Conservation (phyloP, 768 basidiomycete species). For the Calocybe indica region DNA sequence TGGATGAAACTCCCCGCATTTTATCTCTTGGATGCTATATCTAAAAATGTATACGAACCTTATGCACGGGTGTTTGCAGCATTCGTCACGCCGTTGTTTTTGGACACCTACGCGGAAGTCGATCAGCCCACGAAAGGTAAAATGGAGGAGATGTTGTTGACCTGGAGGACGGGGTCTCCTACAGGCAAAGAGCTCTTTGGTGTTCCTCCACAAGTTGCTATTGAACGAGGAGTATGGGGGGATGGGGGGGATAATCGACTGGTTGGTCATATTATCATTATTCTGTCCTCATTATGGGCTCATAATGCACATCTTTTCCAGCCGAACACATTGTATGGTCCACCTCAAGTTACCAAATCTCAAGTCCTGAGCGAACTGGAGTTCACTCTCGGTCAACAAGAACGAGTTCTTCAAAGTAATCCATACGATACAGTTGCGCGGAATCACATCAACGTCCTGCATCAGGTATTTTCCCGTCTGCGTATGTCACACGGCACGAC, state of each 20-base stretch:
- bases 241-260: constrained; percentile 34
- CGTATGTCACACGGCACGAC: neutral
- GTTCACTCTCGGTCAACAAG: constrained; percentile 76
- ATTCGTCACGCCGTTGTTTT: constrained; percentile 78
- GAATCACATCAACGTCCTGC: constrained; percentile 71
- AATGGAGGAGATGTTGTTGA: constrained; percentile 96
- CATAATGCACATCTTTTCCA: no score
- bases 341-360: constrained; percentile 55
- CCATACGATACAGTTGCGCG: constrained; percentile 65
- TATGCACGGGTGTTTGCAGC: constrained; percentile 83
- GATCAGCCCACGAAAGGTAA: constrained; percentile 82
- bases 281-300: neutral
- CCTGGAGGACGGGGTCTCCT: constrained; percentile 88
- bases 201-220: constrained; percentile 65
- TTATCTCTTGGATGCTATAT: constrained; percentile 94
- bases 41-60: constrained; percentile 92
- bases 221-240: constrained; percentile 84
- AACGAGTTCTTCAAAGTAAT: constrained; percentile 64
- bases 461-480: constrained; percentile 53
- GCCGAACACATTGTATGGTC: constrained; percentile 20
- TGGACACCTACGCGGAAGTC: constrained; percentile 83
- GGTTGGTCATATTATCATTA: constrained; percentile 27
- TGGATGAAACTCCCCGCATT: constrained; percentile 91
- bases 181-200: constrained; percentile 83
- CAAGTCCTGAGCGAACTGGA: constrained; percentile 84